Percentiles rank a stretch among this genome's conserved stretches.
These are phyloP conservation scores for Russula virescens DNA, from an alignment of 768 basidiomycete genomes.

Conservation along the genomic window DNA sequence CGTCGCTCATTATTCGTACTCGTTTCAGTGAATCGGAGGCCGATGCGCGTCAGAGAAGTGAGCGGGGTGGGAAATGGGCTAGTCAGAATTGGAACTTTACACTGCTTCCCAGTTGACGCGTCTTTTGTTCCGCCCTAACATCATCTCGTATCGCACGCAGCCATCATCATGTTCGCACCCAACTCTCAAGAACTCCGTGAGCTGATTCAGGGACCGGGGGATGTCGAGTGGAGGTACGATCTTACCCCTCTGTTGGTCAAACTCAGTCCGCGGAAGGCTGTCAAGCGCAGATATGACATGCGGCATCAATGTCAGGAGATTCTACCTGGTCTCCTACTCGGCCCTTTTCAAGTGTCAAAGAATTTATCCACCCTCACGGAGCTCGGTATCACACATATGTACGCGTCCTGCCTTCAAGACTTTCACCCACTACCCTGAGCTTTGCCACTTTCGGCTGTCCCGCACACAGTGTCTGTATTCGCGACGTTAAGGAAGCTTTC, in stretches of 20 bases:
- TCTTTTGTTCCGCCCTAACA: not conserved
- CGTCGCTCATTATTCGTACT: conserved; percentile 12
- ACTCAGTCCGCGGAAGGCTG: not conserved
- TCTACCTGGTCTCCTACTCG: conserved; percentile 71
- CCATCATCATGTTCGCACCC: conserved; percentile 7
- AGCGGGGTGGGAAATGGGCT: not conserved
- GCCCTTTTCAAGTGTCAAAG: conserved; percentile 86
- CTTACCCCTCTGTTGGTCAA: not conserved
- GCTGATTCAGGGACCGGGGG: conserved; percentile 72
- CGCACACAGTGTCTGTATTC: conserved; percentile 68
- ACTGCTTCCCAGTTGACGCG: not conserved
- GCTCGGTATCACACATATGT: conserved; percentile 84
- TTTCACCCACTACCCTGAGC: conserved; percentile 11
- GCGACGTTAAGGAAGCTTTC: conserved; percentile 85
- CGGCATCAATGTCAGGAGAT: conserved; percentile 93
- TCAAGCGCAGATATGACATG: conserved; percentile 76
- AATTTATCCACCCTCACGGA: conserved; percentile 59
- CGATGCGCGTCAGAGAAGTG: too few species aligned
- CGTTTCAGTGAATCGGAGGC: too few species aligned
- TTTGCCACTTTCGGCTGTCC: not conserved
- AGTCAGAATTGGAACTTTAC: not conserved
- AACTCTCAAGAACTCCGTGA: conserved; percentile 37
- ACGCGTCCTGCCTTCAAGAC: conserved; percentile 22
- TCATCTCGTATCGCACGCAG: not conserved
- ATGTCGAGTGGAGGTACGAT: conserved; percentile 77